Evolutionary conservation across 371 early-diverging fungal genomes (phyloP), one percentile per base, ranked within the genome.

Genomic region (Mucor saturninus): DNA sequence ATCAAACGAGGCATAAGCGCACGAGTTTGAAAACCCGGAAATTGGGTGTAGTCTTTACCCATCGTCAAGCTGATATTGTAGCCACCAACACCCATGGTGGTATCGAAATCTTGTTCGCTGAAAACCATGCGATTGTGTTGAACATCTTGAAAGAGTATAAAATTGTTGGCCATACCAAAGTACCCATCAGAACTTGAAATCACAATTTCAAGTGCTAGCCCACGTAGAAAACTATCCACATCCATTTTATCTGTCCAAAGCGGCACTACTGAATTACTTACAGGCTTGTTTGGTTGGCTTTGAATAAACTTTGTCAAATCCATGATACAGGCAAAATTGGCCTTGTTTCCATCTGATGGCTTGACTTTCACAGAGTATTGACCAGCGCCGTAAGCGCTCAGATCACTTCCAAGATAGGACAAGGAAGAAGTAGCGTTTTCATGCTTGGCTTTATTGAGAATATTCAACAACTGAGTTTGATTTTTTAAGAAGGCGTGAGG

Each of bases 81-180:
- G 1, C 64, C 62, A 3, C 64, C 62, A 56, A 32, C 64, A 31
- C 75, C 73, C 66, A 77, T 61, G 2, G 64, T 56, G 21, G 64
- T 55, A 59, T 74, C 78, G 48, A 74, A 51, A 31, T 77, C 78
- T 64, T 71, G 70, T 5, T 55, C 58, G n/a, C 71, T 68, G 35
- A 53, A 74, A n/a, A 68, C 57, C 31, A 71, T 52, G 2, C 59
- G 56, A 6, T 54, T 56, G 7, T 48, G 39, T 11, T 40, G 32
- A 29, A 63, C 57, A n/a, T 70, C 50, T 2, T 73, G 61, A 45
- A 74, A 77, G 32, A 77, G 14, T 26, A 72, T 69, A 40, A 67
- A 77, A 39, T 77, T 77, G 13, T 77, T 63, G 6, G 60, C 59
- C 37, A 69, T 77, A 26, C 64, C 54, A 4, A 69, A 48, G 39